Conservation (phyloP, 139 green algal genomes). For the Edaphochlamys debaryana region DNA sequence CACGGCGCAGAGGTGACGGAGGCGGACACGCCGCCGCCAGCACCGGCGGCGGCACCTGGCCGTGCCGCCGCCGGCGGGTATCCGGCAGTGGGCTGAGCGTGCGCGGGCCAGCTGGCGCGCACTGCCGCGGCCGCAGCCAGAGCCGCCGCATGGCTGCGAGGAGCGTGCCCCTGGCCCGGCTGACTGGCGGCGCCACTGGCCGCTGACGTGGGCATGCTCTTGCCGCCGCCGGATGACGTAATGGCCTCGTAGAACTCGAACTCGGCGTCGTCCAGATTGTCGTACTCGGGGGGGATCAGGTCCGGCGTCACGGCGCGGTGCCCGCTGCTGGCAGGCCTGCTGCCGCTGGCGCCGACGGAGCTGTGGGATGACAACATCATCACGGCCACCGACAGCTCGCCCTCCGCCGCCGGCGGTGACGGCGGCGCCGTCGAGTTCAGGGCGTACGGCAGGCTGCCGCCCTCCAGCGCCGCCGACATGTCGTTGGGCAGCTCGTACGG, state of each 20-base stretch:
- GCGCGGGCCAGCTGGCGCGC: too few relatives aligned
- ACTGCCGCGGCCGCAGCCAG: too few relatives aligned
- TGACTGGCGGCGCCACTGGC: too few relatives aligned
- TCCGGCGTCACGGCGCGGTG: too few relatives aligned
- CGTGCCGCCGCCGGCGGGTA: not conserved
- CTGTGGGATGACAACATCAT: too few relatives aligned
- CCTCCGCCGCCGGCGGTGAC: not conserved
- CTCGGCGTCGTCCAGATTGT: not conserved
- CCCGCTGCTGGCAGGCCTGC: too few relatives aligned
- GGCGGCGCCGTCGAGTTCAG: not conserved
- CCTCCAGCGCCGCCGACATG: not conserved
- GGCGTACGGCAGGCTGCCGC: not conserved
- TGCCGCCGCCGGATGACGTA: too few relatives aligned
- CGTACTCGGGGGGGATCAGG: not conserved
- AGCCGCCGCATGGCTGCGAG: too few relatives aligned
- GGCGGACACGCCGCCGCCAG: not conserved
- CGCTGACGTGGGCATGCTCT: too few relatives aligned
- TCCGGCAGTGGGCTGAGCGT: too few relatives aligned
- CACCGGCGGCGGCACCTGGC: not conserved
- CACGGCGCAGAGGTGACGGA: not conserved
- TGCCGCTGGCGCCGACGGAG: too few relatives aligned
- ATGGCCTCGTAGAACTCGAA: conserved; percentile 3
- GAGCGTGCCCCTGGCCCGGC: too few relatives aligned
- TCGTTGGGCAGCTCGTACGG: not conserved
- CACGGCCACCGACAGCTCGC: not conserved